Evolutionary conservation across 306 rosid species (phyloP).

Genomic region (Medicago arabica): DNA sequence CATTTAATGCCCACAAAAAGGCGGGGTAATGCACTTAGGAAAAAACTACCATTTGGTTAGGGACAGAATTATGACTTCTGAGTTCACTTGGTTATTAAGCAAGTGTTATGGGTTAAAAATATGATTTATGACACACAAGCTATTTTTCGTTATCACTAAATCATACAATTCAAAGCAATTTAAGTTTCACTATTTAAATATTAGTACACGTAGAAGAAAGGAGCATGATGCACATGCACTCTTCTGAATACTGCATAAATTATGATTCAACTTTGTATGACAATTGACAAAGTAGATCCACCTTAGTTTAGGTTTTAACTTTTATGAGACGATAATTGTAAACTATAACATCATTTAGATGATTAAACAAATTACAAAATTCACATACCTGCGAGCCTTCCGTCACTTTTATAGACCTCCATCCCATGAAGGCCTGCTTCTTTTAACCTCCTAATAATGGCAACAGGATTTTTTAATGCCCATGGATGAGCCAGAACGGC

Average conservation of each 20-base stretch:
- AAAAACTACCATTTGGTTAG: neutral
- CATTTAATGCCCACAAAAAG: too few relatives aligned
- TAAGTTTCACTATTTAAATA: too few relatives aligned
- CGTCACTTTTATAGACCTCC: slow-evolving; percentile 92
- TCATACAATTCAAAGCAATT: too few relatives aligned
- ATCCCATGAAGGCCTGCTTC: slow-evolving; percentile 98
- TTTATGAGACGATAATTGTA: slow-evolving; percentile 4
- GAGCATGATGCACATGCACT: too few relatives aligned
- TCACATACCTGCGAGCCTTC: slow-evolving; percentile 77
- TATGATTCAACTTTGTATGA: neutral
- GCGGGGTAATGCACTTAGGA: neutral
- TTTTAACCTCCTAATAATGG: slow-evolving; percentile 70
- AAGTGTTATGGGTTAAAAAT: too few relatives aligned
- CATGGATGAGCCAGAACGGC: slow-evolving; percentile 98
- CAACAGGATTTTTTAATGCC: slow-evolving; percentile 81
- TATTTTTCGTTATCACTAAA: too few relatives aligned
- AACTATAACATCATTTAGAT: slow-evolving; percentile 28
- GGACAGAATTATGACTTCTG: neutral
- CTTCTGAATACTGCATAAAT: neutral
- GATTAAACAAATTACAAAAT: slow-evolving; percentile 15
- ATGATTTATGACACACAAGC: too few relatives aligned
- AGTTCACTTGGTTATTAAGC: neutral
- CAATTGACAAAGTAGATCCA: slow-evolving; percentile 19
- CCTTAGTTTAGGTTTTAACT: neutral
- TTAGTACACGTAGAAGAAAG: neutral